These are phyloP conservation scores for Hortiboletus flavorubellus DNA, from an alignment of 768 basidiomycete species.

Conservation along the genomic window DNA sequence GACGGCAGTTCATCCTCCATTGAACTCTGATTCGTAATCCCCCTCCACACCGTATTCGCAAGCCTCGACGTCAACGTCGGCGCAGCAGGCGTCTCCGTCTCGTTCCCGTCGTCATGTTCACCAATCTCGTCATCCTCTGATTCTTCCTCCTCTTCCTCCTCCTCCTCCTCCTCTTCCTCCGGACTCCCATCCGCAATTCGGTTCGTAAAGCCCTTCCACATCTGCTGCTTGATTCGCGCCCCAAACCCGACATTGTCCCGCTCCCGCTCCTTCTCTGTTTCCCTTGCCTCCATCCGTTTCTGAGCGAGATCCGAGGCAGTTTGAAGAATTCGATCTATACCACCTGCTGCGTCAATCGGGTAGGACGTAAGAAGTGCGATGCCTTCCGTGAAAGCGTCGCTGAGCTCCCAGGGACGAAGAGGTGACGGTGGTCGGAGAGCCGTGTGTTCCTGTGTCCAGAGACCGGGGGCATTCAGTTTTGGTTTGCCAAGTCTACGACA, in stretches of 20 bases:
- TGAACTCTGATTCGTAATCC: constrained; percentile 70
- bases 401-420: constrained; percentile 47
- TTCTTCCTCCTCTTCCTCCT: constrained; percentile 31
- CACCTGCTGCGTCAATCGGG: constrained; percentile 62
- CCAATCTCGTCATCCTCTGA: constrained; percentile 24
- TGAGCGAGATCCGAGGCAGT: constrained; percentile 58
- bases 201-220: constrained; percentile 69
- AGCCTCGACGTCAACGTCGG: constrained; percentile 49
- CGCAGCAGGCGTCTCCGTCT: constrained; percentile 40
- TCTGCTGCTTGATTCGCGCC: constrained; percentile 50
- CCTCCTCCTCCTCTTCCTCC: constrained; percentile 36
- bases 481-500: constrained; percentile 51
- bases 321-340: constrained; percentile 68
- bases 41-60: constrained; percentile 68
- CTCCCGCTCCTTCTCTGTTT: constrained; percentile 26
- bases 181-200: constrained; percentile 38
- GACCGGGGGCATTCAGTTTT: constrained; percentile 38
- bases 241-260: constrained; percentile 45
- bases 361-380: constrained; percentile 63
- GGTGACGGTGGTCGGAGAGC: constrained; percentile 40
- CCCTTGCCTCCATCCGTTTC: constrained; percentile 43
- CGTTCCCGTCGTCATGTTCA: constrained; percentile 40
- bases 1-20: constrained; percentile 59
- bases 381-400: constrained; percentile 65
- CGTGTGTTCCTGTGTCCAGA: constrained; percentile 52